Evolutionary conservation across 2,329 filamentous ascomycete species (phyloP).

Genomic region (Apiospora sp.): DNA sequence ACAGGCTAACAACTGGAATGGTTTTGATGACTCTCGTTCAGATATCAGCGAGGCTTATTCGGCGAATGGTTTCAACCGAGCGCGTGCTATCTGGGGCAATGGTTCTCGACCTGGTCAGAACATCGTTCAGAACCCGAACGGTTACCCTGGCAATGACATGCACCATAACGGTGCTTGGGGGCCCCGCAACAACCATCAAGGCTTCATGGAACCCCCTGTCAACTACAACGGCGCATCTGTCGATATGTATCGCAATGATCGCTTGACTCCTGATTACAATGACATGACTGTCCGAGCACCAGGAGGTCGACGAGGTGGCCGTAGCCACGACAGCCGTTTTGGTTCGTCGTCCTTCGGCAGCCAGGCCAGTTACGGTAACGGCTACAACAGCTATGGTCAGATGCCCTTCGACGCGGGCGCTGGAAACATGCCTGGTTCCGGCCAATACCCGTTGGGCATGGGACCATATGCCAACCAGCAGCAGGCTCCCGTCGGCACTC

Average conservation of each 20-base stretch:
- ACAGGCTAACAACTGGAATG: slow-evolving; percentile 60
- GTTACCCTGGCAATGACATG: slow-evolving; percentile 44
- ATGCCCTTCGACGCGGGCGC: slow-evolving; percentile 45
- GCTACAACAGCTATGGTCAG: slow-evolving; percentile 45
- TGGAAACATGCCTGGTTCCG: slow-evolving; percentile 38
- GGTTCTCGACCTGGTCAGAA: slow-evolving; percentile 47
- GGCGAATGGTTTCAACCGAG: slow-evolving; percentile 58
- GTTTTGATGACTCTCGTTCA: slow-evolving; percentile 62
- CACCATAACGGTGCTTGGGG: slow-evolving; percentile 56
- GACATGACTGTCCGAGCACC: slow-evolving; percentile 55
- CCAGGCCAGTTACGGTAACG: slow-evolving; percentile 43
- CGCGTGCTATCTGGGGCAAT: slow-evolving; percentile 64
- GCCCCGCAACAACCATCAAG: slow-evolving; percentile 49
- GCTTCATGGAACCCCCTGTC: slow-evolving; percentile 50
- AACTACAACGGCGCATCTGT: slow-evolving; percentile 42
- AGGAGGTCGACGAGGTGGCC: slow-evolving; percentile 53
- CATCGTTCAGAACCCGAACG: slow-evolving; percentile 36
- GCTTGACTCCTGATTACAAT: slow-evolving; percentile 54
- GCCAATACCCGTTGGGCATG: slow-evolving; percentile 47
- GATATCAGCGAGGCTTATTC: slow-evolving; percentile 65
- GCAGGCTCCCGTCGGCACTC: slow-evolving; percentile 54
- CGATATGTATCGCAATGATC: slow-evolving; percentile 55
- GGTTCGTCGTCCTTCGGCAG: slow-evolving; percentile 41
- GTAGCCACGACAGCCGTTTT: slow-evolving; percentile 52
- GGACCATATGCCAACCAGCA: slow-evolving; percentile 40